Evolutionary conservation across 2,329 filamentous ascomycete genomes (phyloP).

Genomic region (Colletotrichum euphorbiae): DNA sequence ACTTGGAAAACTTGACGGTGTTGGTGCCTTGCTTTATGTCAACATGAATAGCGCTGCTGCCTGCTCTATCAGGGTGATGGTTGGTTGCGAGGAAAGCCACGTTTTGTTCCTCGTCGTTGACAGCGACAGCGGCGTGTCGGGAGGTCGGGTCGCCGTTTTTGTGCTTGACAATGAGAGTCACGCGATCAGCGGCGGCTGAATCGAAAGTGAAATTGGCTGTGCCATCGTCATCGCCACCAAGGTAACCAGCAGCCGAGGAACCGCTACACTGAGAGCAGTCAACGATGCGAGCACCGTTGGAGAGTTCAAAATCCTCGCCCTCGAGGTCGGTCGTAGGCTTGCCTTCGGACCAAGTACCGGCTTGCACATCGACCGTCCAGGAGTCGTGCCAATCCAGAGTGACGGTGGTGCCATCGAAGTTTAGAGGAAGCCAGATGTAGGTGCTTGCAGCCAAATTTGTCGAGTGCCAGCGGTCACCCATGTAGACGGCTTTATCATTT

Average conservation of each 20-base stretch:
- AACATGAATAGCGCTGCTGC: conserved; percentile 59
- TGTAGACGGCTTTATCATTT: conserved; percentile 63
- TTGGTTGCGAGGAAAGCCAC: conserved; percentile 66
- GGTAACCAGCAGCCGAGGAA: conserved; percentile 62
- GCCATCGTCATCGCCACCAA: conserved; percentile 61
- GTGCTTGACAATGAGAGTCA: conserved; percentile 66
- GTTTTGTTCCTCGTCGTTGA: conserved; percentile 64
- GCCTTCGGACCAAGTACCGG: conserved; percentile 57
- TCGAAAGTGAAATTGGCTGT: conserved; percentile 61
- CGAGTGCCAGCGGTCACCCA: conserved; percentile 75
- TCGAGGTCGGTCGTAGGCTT: conserved; percentile 62
- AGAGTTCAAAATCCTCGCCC: conserved; percentile 60
- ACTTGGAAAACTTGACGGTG: conserved; percentile 58
- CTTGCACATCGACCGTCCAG: conserved; percentile 62
- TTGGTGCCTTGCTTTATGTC: conserved; percentile 62
- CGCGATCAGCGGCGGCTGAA: conserved; percentile 56
- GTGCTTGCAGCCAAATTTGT: conserved; percentile 70
- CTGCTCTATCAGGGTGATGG: conserved; percentile 52
- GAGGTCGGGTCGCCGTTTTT: conserved; percentile 65
- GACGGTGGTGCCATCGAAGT: conserved; percentile 63
- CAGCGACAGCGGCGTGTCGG: conserved; percentile 64
- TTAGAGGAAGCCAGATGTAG: conserved; percentile 74
- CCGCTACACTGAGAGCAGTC: conserved; percentile 65
- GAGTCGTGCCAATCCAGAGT: conserved; percentile 64
- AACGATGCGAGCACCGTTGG: conserved; percentile 57